Evolutionary conservation across 805 yeast genomes (phyloP).

Genomic region (Ogataea nakhonphanomensis): DNA sequence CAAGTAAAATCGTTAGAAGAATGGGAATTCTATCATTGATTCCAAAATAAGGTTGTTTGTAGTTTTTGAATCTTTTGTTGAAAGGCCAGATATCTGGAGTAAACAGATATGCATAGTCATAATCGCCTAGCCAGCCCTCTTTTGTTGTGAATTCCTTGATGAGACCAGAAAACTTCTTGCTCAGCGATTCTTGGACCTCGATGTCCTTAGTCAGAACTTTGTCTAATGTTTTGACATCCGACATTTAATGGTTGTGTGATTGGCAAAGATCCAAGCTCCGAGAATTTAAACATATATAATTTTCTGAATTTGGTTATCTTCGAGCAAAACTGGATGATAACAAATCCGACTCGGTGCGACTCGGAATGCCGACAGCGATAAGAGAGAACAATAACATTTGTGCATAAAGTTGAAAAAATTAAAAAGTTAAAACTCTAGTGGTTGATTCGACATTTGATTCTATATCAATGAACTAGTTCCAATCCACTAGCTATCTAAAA

Average conservation of each 20-base stretch:
- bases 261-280: not conserved
- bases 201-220: too few species aligned
- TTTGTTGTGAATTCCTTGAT: slow-evolving; percentile 14
- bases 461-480: too few species aligned
- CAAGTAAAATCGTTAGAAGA: slow-evolving; percentile 61
- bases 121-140: slow-evolving; percentile 74
- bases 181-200: too few species aligned
- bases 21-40: slow-evolving; percentile 69
- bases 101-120: slow-evolving; percentile 70
- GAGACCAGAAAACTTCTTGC: too few species aligned
- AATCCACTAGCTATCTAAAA: not conserved
- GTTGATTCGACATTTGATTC: too few species aligned
- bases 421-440: not conserved
- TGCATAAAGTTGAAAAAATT: not conserved
- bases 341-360: slow-evolving; percentile 7
- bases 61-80: slow-evolving; percentile 37
- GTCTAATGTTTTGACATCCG: too few species aligned
- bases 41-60: slow-evolving; percentile 70
- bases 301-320: not conserved
- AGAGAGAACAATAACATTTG: not conserved
- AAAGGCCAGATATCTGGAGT: slow-evolving; percentile 68
- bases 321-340: not conserved
- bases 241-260: too few species aligned
- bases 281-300: not conserved
- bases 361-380: slow-evolving; percentile 4